A percentile compares a stretch with the other conserved stretches of the same genome.
phyloP scores from a whole-genome alignment of 2,329 filamentous ascomycete species.

The Cercospora beticola region DNA sequence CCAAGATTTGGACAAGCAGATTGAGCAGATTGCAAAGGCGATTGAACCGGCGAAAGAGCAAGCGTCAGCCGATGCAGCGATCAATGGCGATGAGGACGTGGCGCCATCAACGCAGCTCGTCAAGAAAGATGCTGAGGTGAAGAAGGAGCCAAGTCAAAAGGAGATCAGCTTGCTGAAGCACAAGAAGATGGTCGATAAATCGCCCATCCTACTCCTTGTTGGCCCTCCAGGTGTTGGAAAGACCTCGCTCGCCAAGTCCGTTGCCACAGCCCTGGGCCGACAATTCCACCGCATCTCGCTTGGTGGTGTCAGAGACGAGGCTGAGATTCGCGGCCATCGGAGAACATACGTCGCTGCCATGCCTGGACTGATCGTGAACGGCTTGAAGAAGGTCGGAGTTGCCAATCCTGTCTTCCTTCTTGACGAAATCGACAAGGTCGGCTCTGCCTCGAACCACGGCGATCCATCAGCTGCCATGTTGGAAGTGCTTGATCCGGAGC shows the following conservation, averaged over 20 bases:
- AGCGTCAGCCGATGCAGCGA: slow-evolving; percentile 42
- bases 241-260: slow-evolving; percentile 89
- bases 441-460: slow-evolving; percentile 85
- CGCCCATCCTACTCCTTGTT: slow-evolving; percentile 88
- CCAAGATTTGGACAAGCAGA: slow-evolving; percentile 75
- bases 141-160: slow-evolving; percentile 48
- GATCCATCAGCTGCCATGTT: slow-evolving; percentile 97
- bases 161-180: slow-evolving; percentile 75
- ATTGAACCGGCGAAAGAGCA: slow-evolving; percentile 40
- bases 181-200: slow-evolving; percentile 89
- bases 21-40: slow-evolving; percentile 55
- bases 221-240: slow-evolving; percentile 95
- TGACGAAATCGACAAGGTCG: slow-evolving; percentile 97
- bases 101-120: slow-evolving; percentile 37
- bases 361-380: slow-evolving; percentile 92
- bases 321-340: slow-evolving; percentile 91
- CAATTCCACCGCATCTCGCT: slow-evolving; percentile 98
- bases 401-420: slow-evolving; percentile 93
- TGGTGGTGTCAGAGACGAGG: slow-evolving; percentile 92
- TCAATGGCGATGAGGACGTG: slow-evolving; percentile 59
- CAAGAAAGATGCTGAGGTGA: slow-evolving; percentile 32
- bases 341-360: slow-evolving; percentile 98
- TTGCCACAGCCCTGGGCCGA: slow-evolving; percentile 85
- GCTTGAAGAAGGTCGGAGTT: slow-evolving; percentile 91
- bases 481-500: slow-evolving; percentile 94